These are phyloP conservation scores for Penicillium concentricum DNA, from an alignment of 2,329 filamentous ascomycete species.

Conservation along the genomic window DNA sequence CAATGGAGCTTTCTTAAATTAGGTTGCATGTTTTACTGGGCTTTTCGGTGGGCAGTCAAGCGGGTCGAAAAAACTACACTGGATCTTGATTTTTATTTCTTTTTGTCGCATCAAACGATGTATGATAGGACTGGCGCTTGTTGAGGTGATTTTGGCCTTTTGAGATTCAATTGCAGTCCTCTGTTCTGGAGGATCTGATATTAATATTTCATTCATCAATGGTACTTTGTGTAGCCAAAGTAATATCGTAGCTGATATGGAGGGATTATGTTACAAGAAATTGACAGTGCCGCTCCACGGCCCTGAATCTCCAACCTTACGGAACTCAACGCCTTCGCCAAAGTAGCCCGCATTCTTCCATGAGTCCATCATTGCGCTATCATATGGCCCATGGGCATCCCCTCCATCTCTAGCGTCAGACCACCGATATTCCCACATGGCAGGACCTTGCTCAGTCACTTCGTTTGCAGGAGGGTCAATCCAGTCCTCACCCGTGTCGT, in stretches of 20 bases:
- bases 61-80: slow-evolving; percentile 20
- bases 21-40: slow-evolving; percentile 12
- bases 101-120: slow-evolving; percentile 33
- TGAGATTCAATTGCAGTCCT: slow-evolving; percentile 21
- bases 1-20: slow-evolving; percentile 65
- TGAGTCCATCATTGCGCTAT: slow-evolving; percentile 78
- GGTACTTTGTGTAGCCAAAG: not conserved
- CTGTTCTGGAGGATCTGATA: slow-evolving; percentile 5
- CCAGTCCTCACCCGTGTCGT: slow-evolving; percentile 88
- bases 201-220: slow-evolving; percentile 9
- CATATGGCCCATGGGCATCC: slow-evolving; percentile 81
- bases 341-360: slow-evolving; percentile 96
- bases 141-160: slow-evolving; percentile 26
- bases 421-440: slow-evolving; percentile 91
- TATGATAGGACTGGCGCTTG: slow-evolving; percentile 42
- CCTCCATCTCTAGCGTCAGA: slow-evolving; percentile 79
- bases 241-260: not conserved
- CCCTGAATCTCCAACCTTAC: slow-evolving; percentile 55
- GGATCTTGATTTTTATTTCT: slow-evolving; percentile 16
- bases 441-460: slow-evolving; percentile 37
- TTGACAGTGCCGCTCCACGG: slow-evolving; percentile 54
- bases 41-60: slow-evolving; percentile 13
- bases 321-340: slow-evolving; percentile 78
- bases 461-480: slow-evolving; percentile 47
- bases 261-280: slow-evolving; percentile 49